phyloP scores from a whole-genome alignment of 2,329 filamentous ascomycete genomes.

The Nigrospora oryzae region DNA sequence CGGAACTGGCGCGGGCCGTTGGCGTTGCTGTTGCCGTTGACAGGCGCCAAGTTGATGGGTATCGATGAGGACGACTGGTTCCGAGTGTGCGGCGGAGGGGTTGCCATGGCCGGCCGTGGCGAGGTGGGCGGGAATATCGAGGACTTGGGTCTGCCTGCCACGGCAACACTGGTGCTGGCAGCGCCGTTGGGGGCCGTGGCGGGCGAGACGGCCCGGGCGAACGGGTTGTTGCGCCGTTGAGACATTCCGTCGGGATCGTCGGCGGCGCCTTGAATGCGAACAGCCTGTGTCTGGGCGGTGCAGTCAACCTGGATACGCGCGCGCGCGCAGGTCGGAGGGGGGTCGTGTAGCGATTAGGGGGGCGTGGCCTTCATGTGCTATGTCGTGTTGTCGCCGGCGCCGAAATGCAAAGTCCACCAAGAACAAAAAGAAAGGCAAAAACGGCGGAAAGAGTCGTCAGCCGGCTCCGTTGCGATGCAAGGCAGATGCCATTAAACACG shows the following conservation, averaged over 20 bases:
- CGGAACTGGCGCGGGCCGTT: conserved; percentile 30
- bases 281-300: neutral
- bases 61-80: conserved; percentile 59
- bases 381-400: neutral
- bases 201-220: conserved; percentile 60
- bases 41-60: conserved; percentile 28
- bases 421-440: no score
- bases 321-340: no score
- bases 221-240: conserved; percentile 73
- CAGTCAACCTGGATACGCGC: no score
- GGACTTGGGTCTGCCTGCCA: conserved; percentile 60
- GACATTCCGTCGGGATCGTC: conserved; percentile 50
- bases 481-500: no score
- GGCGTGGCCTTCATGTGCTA: no score
- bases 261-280: conserved; percentile 29
- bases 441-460: no score
- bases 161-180: conserved; percentile 8
- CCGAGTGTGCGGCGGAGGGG: conserved; percentile 50
- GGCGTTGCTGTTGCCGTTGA: conserved; percentile 13
- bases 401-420: neutral
- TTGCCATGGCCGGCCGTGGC: conserved; percentile 27
- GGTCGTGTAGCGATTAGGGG: no score
- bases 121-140: conserved; percentile 58
- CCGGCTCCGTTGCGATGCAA: no score
- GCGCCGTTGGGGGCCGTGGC: conserved; percentile 48